Evolutionary conservation across 2,329 filamentous ascomycete genomes (phyloP).

Genomic region (Paecilomyces dactylethromorphus): DNA sequence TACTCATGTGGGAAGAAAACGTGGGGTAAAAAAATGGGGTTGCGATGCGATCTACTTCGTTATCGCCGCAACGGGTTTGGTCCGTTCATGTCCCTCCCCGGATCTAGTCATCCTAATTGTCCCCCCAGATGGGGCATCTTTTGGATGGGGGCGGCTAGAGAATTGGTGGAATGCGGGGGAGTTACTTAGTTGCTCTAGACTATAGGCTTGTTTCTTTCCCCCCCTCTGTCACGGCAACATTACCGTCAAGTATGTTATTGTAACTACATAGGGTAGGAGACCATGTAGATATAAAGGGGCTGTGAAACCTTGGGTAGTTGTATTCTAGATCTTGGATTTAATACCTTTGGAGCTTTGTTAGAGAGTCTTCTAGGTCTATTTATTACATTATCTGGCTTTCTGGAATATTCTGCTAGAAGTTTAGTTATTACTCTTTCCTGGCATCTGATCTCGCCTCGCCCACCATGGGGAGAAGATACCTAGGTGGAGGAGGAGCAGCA

Average conservation of each 20-base stretch:
- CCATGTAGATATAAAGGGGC: no score
- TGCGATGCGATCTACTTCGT: not conserved
- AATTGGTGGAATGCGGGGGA: not conserved
- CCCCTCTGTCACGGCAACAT: not conserved
- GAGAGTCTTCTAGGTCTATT: no score
- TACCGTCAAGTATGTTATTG: not conserved
- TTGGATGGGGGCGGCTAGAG: not conserved
- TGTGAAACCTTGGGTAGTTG: no score
- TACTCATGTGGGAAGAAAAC: not conserved
- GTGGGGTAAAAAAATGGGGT: not conserved
- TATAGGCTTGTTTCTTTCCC: not conserved
- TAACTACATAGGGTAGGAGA: not conserved
- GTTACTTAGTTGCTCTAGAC: not conserved
- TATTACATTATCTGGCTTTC: not conserved
- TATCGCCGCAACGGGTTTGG: not conserved
- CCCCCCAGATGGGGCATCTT: not conserved
- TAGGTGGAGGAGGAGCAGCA: slow-evolving; percentile 44
- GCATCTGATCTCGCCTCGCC: not conserved
- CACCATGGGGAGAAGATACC: slow-evolving; percentile 41
- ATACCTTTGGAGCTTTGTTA: no score
- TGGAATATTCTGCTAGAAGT: not conserved
- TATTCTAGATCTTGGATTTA: no score
- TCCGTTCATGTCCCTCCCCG: not conserved
- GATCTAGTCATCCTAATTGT: not conserved
- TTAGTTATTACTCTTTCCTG: not conserved